phyloP scores from a whole-genome alignment of 306 rosid species.

The Dalbergia cultrata region DNA sequence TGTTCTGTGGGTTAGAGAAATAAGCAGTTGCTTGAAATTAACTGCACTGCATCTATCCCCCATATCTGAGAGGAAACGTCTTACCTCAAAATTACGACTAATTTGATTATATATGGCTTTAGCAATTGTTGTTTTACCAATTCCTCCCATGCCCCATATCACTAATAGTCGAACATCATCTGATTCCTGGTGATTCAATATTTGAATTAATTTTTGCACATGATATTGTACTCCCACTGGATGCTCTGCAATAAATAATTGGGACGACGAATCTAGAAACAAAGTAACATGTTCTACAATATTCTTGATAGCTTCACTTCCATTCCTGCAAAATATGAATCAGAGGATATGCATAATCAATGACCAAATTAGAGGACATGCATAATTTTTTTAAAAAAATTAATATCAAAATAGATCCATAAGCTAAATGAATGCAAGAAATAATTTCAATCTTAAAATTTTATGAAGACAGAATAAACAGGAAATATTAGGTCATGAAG shows the following conservation, averaged over 20 bases:
- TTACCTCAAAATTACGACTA: neutral
- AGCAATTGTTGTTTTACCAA: neutral
- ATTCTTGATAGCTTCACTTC: neutral
- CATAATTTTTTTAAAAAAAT: too few relatives aligned
- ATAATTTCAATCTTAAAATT: too few relatives aligned
- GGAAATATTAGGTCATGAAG: too few relatives aligned
- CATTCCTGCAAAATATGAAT: neutral
- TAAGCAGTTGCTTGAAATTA: too few relatives aligned
- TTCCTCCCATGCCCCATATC: conserved; percentile 3
- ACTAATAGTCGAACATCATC: neutral
- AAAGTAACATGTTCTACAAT: neutral
- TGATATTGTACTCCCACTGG: neutral
- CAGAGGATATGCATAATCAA: neutral
- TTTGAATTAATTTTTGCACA: neutral
- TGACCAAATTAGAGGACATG: too few relatives aligned
- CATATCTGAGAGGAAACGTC: neutral
- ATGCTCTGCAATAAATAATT: neutral
- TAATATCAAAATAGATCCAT: too few relatives aligned
- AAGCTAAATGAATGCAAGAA: too few relatives aligned
- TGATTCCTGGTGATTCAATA: neutral
- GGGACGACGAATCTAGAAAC: neutral
- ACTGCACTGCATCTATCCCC: neutral
- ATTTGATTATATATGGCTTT: neutral
- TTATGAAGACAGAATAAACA: too few relatives aligned
- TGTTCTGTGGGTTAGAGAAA: too few relatives aligned